These are phyloP conservation scores for Carex pumila DNA, from an alignment of 176 grass and related monocot genomes.

Conservation along the genomic window DNA sequence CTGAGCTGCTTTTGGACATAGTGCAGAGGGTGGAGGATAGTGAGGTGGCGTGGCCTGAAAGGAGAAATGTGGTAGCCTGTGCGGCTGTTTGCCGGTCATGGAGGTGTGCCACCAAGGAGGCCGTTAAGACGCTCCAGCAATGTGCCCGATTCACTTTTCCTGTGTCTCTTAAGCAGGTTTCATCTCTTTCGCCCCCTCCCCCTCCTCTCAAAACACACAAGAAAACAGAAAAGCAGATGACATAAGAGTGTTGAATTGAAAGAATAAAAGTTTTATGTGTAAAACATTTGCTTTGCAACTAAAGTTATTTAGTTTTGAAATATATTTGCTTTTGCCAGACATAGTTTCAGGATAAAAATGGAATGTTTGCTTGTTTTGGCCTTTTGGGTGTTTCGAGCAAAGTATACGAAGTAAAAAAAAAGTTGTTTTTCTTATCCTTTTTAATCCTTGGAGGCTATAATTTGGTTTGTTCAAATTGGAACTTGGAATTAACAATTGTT, in stretches of 20 bases:
- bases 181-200: background rate
- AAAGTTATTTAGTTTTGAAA: background rate
- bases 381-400: background rate
- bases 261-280: background rate
- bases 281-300: background rate
- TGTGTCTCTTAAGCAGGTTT: slow-evolving; percentile 96
- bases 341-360: background rate
- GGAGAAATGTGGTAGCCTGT: slow-evolving; percentile 72
- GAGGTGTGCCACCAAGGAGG: slow-evolving; percentile 85
- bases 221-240: background rate
- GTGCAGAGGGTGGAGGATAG: slow-evolving; percentile 86
- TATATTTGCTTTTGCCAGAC: background rate
- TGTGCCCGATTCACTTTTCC: slow-evolving; percentile 92
- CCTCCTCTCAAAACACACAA: background rate
- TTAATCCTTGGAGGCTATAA: background rate
- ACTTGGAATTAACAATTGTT: background rate
- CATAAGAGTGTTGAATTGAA: background rate
- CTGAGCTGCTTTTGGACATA: slow-evolving; percentile 87
- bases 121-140: slow-evolving; percentile 75
- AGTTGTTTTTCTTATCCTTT: background rate
- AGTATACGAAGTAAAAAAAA: background rate
- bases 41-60: slow-evolving; percentile 74
- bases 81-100: slow-evolving; percentile 86
- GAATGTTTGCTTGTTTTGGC: background rate
- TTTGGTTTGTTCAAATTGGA: background rate